Base-by-base conservation (phyloP, 371 early-diverging fungal genomes). In the Mucor piriformis region DNA sequence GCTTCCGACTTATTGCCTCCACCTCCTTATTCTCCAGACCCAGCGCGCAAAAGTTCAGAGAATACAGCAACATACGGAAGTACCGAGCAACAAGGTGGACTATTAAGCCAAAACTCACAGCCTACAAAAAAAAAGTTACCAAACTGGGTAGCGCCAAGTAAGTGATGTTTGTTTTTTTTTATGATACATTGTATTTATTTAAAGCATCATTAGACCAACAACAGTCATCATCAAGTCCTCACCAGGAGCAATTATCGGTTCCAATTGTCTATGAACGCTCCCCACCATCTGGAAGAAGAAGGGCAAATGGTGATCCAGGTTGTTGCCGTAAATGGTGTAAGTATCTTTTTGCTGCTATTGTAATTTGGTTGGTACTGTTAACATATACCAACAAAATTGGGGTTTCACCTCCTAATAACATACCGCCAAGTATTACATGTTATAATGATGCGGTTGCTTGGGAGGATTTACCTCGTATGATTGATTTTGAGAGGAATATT, bases 1-100 rank as follows among this genome's bases (percentile, higher is more conserved):
- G 35, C 65, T 6, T 24, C 57, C 8, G 52, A 38, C 4, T 18
- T 50, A 13, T 2, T 42, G 6, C 54, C 54, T 10, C 59, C 64
- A 1, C 64, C 64, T 21, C 64, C 64, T 29, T 62, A 62, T 35
- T 55, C 55, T 6, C 51, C 56, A 15, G 56, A 15, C 32, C 25
- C 27, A 8, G 46, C 40, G 3, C 20, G 44, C 8, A 44, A 34
- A 23, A 49, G 34, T n/a, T 40, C 54, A 20, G 47, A 59, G 6
- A 37, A 34, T 15, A 32, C 10, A 18, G 25, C 10, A 12, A 54
- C 33, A 3, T 47, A 47, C 18, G 55, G 55, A 13, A 23, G 35
- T 27, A 56, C 44, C 6, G 49, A 59, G n/a, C 50, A 64, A n/a
- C 59, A 56, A 32, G 34, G n/a, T 6, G 60, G 65, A 0, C 16